These are phyloP conservation scores for Gastrolobium bilobum DNA, from an alignment of 306 rosid genomes.

Conservation along the genomic window DNA sequence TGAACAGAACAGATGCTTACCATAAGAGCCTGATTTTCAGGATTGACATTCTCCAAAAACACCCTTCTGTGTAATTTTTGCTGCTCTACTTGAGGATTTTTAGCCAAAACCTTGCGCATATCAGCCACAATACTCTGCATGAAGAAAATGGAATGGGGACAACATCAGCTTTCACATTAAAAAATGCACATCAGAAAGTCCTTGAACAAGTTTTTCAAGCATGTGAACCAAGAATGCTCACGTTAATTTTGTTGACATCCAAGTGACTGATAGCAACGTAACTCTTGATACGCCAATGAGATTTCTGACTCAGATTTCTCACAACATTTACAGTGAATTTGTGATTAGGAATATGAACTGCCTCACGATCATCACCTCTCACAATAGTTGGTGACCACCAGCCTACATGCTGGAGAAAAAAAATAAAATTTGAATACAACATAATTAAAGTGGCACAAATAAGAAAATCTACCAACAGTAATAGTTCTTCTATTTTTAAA, in stretches of 20 bases:
- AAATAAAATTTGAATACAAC: slow-evolving; percentile 29
- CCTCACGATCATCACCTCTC: slow-evolving; percentile 99
- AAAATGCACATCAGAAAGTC: slow-evolving; percentile 39
- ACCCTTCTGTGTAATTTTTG: slow-evolving; percentile 98
- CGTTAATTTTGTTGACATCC: slow-evolving; percentile 93
- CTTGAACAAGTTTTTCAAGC: slow-evolving; percentile 37
- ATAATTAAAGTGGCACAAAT: slow-evolving; percentile 22
- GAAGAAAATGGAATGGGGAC: slow-evolving; percentile 24
- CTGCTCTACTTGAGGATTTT: slow-evolving; percentile 98
- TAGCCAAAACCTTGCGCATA: slow-evolving; percentile 98
- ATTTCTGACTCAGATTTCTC: slow-evolving; percentile 93
- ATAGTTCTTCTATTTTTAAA: slow-evolving; percentile 26
- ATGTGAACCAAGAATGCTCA: slow-evolving; percentile 62
- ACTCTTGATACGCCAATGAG: slow-evolving; percentile 99
- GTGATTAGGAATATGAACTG: slow-evolving; percentile 98
- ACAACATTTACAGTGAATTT: slow-evolving; percentile 96
- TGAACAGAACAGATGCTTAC: slow-evolving; percentile 53
- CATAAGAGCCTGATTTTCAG: slow-evolving; percentile 94
- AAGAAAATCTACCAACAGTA: slow-evolving; percentile 40
- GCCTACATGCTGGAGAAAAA: slow-evolving; percentile 85
- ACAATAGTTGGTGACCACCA: slow-evolving; percentile 99
- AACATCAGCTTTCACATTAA: slow-evolving; percentile 40
- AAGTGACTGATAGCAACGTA: slow-evolving; percentile 91
- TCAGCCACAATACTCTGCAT: slow-evolving; percentile 91
- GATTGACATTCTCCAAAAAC: slow-evolving; percentile 76